Evolutionary conservation across 768 basidiomycete genomes (phyloP), one percentile per base, ranked within the genome.

Genomic region (Amanita rimosa): DNA sequence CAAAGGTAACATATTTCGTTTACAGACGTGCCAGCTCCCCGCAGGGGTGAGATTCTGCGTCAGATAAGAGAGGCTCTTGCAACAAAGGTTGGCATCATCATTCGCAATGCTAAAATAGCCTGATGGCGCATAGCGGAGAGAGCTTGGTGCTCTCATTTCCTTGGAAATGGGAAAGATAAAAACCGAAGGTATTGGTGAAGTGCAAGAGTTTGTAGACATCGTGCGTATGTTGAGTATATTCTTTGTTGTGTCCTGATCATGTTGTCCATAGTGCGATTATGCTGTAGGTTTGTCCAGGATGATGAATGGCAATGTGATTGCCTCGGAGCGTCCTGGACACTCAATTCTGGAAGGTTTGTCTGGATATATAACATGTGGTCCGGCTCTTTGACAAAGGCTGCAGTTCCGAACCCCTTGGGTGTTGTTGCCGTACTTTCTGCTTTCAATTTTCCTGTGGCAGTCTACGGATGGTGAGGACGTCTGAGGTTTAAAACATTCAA

Each of bases 401-500:
- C 62, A 92, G 90, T 95, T 3, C 87, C 94, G 7, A 96, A 96
- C 62, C 94, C 95, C 17, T 73, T 97, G 41, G 75, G 76, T 14
- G 72, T 78, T 36, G 75, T 78, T 34, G 81, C 72, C 26, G 79
- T 95, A 8, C 67, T 98, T 45, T 85, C 89, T 17, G 95, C 95
- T 0, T 97, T 96, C 72, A 98, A 98, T 64, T 98, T 97, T 62
- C 95, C 95, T 8, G 82, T 90, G 37, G 92, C 92, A 29, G 90
- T 94, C 38, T 91, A 89, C 63, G 90, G 90, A 54, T 93, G 90
- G 89, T 84, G 64, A 35, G 69, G 57, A 17, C 22, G 4, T 16
- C 6, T 16, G 8, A 27, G n/a, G 16, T 4, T 3, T 8, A 29
- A n/a, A 9, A 3, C 17, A 7, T n/a, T 8, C 26, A 6, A 14